These are phyloP conservation scores for Protomyces inundatus DNA, from an alignment of 1,139 yeast genomes.

Conservation along the genomic window DNA sequence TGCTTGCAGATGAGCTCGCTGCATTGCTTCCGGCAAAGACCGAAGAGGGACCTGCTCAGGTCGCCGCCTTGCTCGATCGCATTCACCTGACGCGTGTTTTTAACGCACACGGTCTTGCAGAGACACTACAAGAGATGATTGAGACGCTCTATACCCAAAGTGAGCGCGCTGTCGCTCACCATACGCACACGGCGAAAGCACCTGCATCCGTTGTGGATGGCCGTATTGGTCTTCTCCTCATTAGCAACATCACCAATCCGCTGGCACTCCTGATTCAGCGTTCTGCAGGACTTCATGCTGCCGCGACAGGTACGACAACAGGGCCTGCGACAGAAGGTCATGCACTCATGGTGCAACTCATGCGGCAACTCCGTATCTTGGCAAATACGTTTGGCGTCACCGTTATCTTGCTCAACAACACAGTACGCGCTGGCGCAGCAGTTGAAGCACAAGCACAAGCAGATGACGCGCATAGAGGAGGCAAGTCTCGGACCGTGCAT, in stretches of 20 bases:
- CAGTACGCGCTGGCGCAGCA: constrained; percentile 5
- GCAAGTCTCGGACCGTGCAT: too few relatives aligned
- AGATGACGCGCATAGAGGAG: not conserved
- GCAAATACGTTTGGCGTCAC: constrained; percentile 1
- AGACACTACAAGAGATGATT: not conserved
- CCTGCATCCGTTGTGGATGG: not conserved
- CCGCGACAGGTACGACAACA: not conserved
- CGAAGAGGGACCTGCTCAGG: not conserved
- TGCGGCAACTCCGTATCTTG: constrained; percentile 4
- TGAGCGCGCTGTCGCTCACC: not conserved
- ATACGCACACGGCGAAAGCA: not conserved
- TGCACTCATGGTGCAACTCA: constrained; percentile 13
- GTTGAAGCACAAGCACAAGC: not conserved
- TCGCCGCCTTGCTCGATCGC: not conserved
- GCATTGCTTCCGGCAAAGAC: not conserved
- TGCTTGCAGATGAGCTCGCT: not conserved
- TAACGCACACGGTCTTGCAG: not conserved
- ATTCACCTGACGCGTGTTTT: not conserved
- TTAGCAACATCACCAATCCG: constrained; percentile 26
- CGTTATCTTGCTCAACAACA: constrained; percentile 15
- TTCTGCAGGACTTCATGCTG: not conserved
- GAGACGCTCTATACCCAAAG: not conserved
- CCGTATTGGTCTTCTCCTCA: constrained; percentile 22
- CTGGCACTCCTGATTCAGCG: constrained; percentile 21
- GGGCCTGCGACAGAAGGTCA: constrained; percentile 11